phyloP scores from a whole-genome alignment of 1,284 basidiomycete genomes.

The Macrocystidia cucumis region DNA sequence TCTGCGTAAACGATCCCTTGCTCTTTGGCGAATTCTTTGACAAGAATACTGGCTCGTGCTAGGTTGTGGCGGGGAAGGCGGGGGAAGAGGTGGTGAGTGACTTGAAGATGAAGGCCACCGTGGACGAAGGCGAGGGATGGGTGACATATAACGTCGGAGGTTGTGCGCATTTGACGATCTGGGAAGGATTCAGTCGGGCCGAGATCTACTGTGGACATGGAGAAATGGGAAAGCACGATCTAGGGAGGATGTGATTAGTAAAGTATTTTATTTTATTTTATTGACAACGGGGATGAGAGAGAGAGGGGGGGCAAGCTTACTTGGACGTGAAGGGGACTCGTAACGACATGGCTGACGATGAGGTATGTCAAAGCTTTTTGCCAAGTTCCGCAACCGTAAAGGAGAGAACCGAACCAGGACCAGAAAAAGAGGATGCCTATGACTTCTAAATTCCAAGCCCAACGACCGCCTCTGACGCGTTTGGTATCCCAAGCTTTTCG shows the following conservation, averaged over 20 bases:
- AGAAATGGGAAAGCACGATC: constrained; percentile 98
- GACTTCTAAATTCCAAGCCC: constrained; percentile 72
- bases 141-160: constrained; percentile 90
- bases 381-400: constrained; percentile 66
- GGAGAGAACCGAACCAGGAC: constrained; percentile 69
- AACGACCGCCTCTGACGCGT: constrained; percentile 53
- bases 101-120: constrained; percentile 91
- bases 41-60: constrained; percentile 70
- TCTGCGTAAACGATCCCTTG: constrained; percentile 85
- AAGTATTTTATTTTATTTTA: too few relatives aligned
- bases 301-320: constrained; percentile 24
- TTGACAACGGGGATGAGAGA: constrained; percentile 2
- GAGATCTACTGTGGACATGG: constrained; percentile 89
- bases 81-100: constrained; percentile 96
- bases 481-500: constrained; percentile 53
- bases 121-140: constrained; percentile 84
- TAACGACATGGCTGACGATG: constrained; percentile 71
- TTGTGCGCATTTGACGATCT: constrained; percentile 91
- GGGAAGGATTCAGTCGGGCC: constrained; percentile 90
- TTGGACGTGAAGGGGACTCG: constrained; percentile 85
- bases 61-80: constrained; percentile 93
- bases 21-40: constrained; percentile 82
- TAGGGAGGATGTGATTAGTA: too few relatives aligned
- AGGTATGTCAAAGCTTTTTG: constrained; percentile 59
- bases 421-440: constrained; percentile 68